Evolutionary conservation across 805 yeast genomes (phyloP).

Genomic region (Candida schatavii): DNA sequence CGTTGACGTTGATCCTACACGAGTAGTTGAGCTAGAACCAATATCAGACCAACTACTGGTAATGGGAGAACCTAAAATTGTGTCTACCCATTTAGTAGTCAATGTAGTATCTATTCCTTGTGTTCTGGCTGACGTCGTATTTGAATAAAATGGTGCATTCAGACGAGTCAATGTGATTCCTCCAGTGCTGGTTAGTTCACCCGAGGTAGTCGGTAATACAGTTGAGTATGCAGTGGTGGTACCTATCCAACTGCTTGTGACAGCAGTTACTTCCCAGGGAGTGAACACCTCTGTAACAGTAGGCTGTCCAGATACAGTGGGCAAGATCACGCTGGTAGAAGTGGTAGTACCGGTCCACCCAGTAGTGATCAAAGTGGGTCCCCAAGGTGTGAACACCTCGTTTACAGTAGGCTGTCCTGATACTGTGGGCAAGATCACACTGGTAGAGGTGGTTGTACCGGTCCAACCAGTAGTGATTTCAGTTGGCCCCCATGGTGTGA

Average conservation of each 20-base stretch:
- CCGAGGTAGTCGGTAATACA: background rate
- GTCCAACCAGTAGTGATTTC: background rate
- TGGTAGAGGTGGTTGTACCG: too few relatives aligned
- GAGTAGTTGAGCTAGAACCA: background rate
- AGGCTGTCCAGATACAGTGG: background rate
- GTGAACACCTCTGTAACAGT: background rate
- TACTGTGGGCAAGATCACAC: too few relatives aligned
- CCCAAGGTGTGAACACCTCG: too few relatives aligned
- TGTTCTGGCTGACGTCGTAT: background rate
- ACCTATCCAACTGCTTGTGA: conserved; percentile 4
- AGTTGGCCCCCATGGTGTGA: too few relatives aligned
- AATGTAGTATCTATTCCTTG: background rate
- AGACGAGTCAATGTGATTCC: background rate
- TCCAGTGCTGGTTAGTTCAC: background rate
- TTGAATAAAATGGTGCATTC: background rate
- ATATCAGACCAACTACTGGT: background rate
- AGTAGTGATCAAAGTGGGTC: too few relatives aligned
- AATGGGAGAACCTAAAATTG: background rate
- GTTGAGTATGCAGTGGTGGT: background rate
- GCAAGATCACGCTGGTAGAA: background rate
- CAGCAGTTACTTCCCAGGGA: background rate
- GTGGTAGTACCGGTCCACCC: background rate
- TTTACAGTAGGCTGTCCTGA: too few relatives aligned
- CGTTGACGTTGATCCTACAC: background rate
- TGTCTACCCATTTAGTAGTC: background rate